phyloP scores from a whole-genome alignment of 108 stramenopile species.

The Parietichytrium sp. region DNA sequence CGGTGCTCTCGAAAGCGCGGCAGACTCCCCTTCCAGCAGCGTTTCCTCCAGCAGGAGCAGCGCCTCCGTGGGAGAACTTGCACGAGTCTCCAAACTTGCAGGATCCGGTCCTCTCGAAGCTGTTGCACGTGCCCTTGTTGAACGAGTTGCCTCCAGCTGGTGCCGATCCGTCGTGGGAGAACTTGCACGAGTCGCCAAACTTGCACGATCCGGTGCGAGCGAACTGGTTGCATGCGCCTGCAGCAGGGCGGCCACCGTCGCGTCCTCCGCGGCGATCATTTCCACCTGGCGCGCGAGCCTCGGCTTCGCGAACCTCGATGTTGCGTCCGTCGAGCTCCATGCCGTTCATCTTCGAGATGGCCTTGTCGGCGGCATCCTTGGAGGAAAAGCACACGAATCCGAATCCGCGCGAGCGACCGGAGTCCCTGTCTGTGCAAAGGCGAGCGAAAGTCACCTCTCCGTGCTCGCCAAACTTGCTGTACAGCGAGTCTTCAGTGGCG shows the following conservation, averaged over 20 bases:
- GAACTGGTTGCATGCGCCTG: conserved; percentile 30
- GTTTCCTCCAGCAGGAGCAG: background rate
- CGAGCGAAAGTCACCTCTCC: conserved; percentile 96
- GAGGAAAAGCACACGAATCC: conserved; percentile 94
- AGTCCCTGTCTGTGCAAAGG: conserved; percentile 95
- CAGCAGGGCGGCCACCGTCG: background rate
- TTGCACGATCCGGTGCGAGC: background rate
- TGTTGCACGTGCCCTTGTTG: conserved; percentile 1
- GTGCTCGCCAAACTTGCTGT: conserved; percentile 87
- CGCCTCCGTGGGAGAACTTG: conserved; percentile 23
- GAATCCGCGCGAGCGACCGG: conserved; percentile 88
- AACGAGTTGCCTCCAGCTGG: background rate
- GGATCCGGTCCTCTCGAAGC: background rate
- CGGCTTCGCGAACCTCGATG: background rate
- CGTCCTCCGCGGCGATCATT: background rate
- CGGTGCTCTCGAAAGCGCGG: background rate
- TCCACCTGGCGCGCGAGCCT: conserved; percentile 7
- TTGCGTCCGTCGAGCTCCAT: conserved; percentile 55
- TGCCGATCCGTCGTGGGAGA: conserved; percentile 7
- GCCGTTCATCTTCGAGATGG: conserved; percentile 82
- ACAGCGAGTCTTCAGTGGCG: conserved; percentile 86
- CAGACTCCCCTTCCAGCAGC: background rate
- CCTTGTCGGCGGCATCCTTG: conserved; percentile 84
- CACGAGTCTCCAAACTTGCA: conserved; percentile 39
- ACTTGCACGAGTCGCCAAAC: background rate